A percentile compares a stretch with the other conserved stretches of the same genome.
Conservation (phyloP, 495 filamentous ascomycete genomes). For the Penicillium bovifimosum region DNA sequence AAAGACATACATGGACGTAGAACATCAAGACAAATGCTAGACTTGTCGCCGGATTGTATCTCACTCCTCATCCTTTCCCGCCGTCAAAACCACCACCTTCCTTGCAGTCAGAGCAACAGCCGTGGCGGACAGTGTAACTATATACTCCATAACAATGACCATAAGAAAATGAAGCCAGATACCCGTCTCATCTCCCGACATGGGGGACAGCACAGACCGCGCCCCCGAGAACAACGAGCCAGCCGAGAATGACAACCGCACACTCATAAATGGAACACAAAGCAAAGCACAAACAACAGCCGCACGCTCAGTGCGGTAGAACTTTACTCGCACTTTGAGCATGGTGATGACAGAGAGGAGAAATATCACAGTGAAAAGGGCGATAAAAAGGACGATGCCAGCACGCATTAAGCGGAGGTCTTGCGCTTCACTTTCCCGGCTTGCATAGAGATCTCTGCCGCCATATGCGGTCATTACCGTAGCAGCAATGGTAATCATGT, state of each 20-base stretch:
- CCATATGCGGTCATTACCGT: conserved; percentile 3
- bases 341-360: not conserved
- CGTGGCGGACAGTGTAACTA: not conserved
- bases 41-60: no score
- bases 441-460: conserved; percentile 2
- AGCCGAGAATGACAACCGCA: not conserved
- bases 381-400: conserved; percentile 1
- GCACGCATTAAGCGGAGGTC: conserved; percentile 2
- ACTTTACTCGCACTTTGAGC: not conserved
- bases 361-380: not conserved
- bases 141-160: conserved; percentile 6
- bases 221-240: not conserved
- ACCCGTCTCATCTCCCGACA: not conserved
- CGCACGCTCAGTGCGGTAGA: not conserved
- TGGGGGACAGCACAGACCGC: not conserved
- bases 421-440: not conserved
- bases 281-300: conserved; percentile 1
- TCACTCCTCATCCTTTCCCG: not conserved
- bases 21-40: no score
- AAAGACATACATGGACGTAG: no score
- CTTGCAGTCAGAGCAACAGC: conserved; percentile 1
- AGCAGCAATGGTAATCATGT: not conserved
- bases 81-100: not conserved
- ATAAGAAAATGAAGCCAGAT: conserved; percentile 2
- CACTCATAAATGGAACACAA: conserved; percentile 1